Conservation (phyloP, 192 early-diverging fungal genomes). For the Coemansia sp. region DNA sequence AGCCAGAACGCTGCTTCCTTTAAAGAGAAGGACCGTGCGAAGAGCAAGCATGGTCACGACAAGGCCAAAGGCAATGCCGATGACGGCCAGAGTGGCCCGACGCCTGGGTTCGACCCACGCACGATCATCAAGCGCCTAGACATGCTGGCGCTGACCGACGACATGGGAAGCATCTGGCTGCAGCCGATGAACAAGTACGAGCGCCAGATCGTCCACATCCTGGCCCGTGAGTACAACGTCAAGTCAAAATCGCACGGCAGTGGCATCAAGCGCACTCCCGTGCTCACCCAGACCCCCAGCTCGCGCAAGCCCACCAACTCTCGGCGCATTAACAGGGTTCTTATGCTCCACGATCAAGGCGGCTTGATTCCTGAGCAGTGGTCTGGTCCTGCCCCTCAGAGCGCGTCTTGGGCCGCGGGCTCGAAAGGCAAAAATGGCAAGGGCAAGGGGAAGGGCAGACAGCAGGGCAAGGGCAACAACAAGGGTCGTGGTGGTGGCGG, state of each 20-base stretch:
- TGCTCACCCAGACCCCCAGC: constrained; percentile 32
- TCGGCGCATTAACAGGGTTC: constrained; percentile 32
- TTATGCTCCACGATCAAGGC: constrained; percentile 37
- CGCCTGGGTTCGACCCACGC: constrained; percentile 39
- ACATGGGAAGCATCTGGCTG: constrained; percentile 48
- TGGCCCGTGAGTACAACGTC: constrained; percentile 45
- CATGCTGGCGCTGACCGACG: constrained; percentile 20
- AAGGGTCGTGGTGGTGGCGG: background rate
- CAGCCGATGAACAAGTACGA: constrained; percentile 52
- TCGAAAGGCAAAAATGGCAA: background rate
- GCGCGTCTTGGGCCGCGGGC: background rate
- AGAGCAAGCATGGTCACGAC: constrained; percentile 12
- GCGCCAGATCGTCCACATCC: constrained; percentile 47
- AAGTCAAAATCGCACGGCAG: constrained; percentile 54
- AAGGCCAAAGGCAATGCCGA: constrained; percentile 2
- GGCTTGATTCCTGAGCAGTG: constrained; percentile 34
- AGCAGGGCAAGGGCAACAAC: constrained; percentile 3
- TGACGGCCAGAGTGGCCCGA: constrained; percentile 1
- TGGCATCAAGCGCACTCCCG: constrained; percentile 26
- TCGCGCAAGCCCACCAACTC: constrained; percentile 28
- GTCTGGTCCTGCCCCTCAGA: constrained; percentile 14
- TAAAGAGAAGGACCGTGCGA: constrained; percentile 20
- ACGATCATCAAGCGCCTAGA: constrained; percentile 38
- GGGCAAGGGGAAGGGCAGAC: constrained; percentile 11
- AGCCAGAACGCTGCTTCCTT: constrained; percentile 10